Evolutionary conservation across 2,329 filamentous ascomycete genomes (phyloP).

Genomic region (Hypoxylon sp.): DNA sequence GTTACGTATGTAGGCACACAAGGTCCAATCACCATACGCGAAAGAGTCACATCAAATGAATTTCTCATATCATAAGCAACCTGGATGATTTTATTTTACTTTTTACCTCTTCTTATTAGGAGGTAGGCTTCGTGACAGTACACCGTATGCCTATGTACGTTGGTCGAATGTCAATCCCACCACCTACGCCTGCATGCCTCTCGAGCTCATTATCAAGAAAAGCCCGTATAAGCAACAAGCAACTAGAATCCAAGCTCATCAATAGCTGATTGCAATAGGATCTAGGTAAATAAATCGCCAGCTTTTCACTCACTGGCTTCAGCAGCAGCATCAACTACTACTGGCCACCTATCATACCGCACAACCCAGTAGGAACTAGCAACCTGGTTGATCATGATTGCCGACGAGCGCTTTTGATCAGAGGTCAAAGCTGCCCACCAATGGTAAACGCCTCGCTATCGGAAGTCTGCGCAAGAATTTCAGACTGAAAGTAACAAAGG

Average conservation of each 20-base stretch:
- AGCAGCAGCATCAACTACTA: constrained; percentile 17
- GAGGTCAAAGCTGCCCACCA: constrained; percentile 7
- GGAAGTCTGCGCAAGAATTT: constrained; percentile 31
- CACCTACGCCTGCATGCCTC: constrained; percentile 16
- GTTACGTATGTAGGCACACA: constrained; percentile 9
- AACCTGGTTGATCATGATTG: constrained; percentile 22
- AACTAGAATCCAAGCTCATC: constrained; percentile 26
- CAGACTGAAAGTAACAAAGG: constrained; percentile 40
- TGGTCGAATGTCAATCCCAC: constrained; percentile 7
- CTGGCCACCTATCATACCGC: constrained; percentile 25
- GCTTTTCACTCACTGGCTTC: constrained; percentile 17
- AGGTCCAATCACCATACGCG: background rate
- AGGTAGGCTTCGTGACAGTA: constrained; percentile 25
- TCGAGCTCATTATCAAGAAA: constrained; percentile 14
- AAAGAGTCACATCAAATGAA: constrained; percentile 6
- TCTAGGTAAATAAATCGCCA: constrained; percentile 21
- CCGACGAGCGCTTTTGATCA: constrained; percentile 7
- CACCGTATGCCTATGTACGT: constrained; percentile 32
- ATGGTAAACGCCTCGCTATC: constrained; percentile 19
- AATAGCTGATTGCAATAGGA: constrained; percentile 16
- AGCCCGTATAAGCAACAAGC: constrained; percentile 21
- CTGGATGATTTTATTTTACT: constrained; percentile 40
- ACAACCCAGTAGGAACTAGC: constrained; percentile 18
- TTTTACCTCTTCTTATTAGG: constrained; percentile 30
- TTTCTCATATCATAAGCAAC: constrained; percentile 34